Base-by-base conservation (phyloP, 2,329 filamentous ascomycete genomes). In the Esteya vermicola region DNA sequence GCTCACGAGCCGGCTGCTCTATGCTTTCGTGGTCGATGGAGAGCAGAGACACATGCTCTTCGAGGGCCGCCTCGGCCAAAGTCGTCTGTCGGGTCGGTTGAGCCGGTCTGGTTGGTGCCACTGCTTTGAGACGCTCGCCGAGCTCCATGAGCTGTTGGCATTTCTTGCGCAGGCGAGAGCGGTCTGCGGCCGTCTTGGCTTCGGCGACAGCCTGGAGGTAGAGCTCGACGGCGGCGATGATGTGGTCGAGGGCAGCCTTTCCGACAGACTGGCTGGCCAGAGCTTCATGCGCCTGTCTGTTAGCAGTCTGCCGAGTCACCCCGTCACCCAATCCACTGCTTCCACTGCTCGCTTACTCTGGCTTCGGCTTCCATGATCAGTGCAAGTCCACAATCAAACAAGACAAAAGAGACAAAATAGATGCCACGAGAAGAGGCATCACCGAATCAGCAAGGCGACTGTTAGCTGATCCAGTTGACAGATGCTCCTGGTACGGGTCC, bases 171-270 rank as follows among this genome's bases (percentile, higher is more conserved):
- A 93, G 61, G n/a, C 72, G 69, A 32, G 64, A 61, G 49, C 75
- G 84, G 42, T 93, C 80, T 4, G 60, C 56, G n/a, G 72, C 60
- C 38, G 61, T 66, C n/a, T 64, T 58, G 6, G 78, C 70, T 43
- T 82, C 63, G 43, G 65, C 67, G 39, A 84, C 64, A 3, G 84
- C 84, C 52, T 75, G 73, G 76, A 95, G 84, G 50, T 91, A 88
- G 38, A 81, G 64, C 55, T 95, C 85, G 19, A 78, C 81, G 5
- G 82, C 83, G 47, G 70, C 65, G 52, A 94, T 85, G 37, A 85
- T 79, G 55, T 83, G 72, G 38, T 77, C 64, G 41, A 95, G 67
- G 33, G 85, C 85, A 49, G 78, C 75, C 48, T 72, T 39, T 36
- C 42, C 45, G 2, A 39, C 33, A 1, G 43, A 20, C 28, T 36